These are phyloP conservation scores for Eimeria praecox DNA, from an alignment of 169 alveolate species.

Conservation along the genomic window DNA sequence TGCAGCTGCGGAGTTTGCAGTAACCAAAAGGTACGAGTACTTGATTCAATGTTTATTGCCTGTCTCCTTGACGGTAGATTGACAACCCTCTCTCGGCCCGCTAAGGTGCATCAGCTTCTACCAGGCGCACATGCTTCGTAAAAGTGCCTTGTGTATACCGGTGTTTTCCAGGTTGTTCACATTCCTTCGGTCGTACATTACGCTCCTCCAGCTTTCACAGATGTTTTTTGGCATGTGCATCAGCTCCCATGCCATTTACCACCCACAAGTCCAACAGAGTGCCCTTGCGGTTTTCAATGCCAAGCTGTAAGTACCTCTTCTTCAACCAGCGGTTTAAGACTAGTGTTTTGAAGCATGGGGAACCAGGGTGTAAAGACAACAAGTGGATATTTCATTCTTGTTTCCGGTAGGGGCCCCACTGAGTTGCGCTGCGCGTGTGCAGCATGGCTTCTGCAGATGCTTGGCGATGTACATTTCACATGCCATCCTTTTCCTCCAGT, in stretches of 20 bases:
- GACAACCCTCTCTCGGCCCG: background rate
- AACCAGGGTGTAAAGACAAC: background rate
- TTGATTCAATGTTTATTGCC: background rate
- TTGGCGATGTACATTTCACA: slow-evolving; percentile 54
- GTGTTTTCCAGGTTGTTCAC: slow-evolving; percentile 50
- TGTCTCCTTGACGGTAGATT: background rate
- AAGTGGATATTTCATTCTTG: background rate
- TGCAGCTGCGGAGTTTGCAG: slow-evolving; percentile 81
- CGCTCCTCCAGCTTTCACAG: slow-evolving; percentile 75
- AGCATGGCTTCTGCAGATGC: slow-evolving; percentile 49
- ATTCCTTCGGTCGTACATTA: slow-evolving; percentile 61
- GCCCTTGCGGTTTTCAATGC: slow-evolving; percentile 74
- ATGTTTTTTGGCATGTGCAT: slow-evolving; percentile 73
- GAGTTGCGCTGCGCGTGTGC: background rate
- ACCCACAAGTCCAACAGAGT: slow-evolving; percentile 60
- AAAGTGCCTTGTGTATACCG: background rate
- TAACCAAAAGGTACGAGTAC: slow-evolving; percentile 43
- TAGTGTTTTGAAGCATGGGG: background rate
- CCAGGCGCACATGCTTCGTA: background rate
- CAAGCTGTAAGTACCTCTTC: slow-evolving; percentile 31
- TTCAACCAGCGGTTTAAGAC: background rate
- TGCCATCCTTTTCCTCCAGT: slow-evolving; percentile 51
- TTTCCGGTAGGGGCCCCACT: background rate
- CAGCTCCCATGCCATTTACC: slow-evolving; percentile 76
- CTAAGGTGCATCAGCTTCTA: background rate